Evolutionary conservation across 805 yeast species (phyloP), one percentile per base, ranked within the genome.

Genomic region (Kuraishia hungarica): DNA sequence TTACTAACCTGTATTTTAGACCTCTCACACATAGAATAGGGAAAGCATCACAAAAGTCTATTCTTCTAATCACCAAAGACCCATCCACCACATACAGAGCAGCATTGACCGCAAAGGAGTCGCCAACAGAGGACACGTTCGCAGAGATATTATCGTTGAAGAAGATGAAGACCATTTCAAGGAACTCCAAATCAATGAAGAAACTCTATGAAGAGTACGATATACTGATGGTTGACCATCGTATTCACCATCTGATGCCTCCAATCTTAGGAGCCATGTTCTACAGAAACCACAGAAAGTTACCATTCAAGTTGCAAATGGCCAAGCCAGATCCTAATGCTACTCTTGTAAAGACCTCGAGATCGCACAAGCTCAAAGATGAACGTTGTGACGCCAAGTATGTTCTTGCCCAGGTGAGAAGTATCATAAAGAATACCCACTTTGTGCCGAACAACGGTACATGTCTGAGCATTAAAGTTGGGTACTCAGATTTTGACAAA

Each of bases 291-390:
- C 82, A 82, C 58, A 84, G 81, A 60, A 85, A 82, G 61, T 72
- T 84, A 19, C 96, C 96, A 1, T 79, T 76, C 59, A 80, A 86
- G 75, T 65, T 88, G 2, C 86, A 84, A 62, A 78, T 87, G 84
- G 81, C 80, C 2, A 64, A 61, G 58, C 72, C 78, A 6, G 59
- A 64, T 19, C 64, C 70, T 0, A 73, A 72, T 28, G 71, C 70
- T 5, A 54, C 60, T 50, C 58, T 70, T 48, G 63, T 61, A 1
- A 58, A 58, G 22, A 59, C 57, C 2, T 66, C 69, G 22, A 70
- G 66, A 53, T 66, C 73, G 10, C 72, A 74, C 48, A 79, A 80
- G 56, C 63, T 77, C 47, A 78, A 79, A 61, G 81, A 76, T 56
- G 86, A 82, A 56, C 72, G 81, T 55, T 81, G 89, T 58, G 94